phyloP scores from a whole-genome alignment of 345 rosid species.

The Gossypium sturtianum region DNA sequence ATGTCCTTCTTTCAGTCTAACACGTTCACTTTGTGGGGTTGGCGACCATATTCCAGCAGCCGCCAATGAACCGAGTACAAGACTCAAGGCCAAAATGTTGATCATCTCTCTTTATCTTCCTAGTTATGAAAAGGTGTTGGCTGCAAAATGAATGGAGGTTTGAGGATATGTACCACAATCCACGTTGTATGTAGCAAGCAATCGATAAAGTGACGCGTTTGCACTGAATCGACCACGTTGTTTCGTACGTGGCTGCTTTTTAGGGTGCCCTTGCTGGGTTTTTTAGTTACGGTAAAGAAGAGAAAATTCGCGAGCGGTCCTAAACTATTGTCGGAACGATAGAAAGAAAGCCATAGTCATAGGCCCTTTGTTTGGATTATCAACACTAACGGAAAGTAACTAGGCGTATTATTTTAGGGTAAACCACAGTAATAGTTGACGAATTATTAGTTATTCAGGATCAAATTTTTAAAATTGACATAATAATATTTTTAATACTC shows the following conservation, averaged over 20 bases:
- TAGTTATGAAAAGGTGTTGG: background rate
- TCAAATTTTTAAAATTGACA: rapidly evolving
- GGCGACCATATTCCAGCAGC: constrained; percentile 46
- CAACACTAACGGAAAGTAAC: no score
- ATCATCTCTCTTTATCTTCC: constrained; percentile 29
- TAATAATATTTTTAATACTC: no score
- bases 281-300: background rate
- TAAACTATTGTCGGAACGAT: background rate
- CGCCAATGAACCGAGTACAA: constrained; percentile 43
- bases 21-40: constrained; percentile 30
- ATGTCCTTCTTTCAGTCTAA: constrained; percentile 60
- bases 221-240: background rate
- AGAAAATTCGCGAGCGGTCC: background rate
- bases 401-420: no score
- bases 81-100: constrained; percentile 49
- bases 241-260: background rate
- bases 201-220: background rate
- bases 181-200: background rate
- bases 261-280: background rate
- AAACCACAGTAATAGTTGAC: no score
- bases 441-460: no score
- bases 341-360: background rate
- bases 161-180: background rate
- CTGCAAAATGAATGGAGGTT: background rate
- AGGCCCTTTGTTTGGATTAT: no score